A percentile compares a stretch with the other conserved stretches of the same genome.
These are phyloP conservation scores for Phytophthora constricta DNA, from an alignment of 352 stramenopile genomes.

Conservation along the genomic window DNA sequence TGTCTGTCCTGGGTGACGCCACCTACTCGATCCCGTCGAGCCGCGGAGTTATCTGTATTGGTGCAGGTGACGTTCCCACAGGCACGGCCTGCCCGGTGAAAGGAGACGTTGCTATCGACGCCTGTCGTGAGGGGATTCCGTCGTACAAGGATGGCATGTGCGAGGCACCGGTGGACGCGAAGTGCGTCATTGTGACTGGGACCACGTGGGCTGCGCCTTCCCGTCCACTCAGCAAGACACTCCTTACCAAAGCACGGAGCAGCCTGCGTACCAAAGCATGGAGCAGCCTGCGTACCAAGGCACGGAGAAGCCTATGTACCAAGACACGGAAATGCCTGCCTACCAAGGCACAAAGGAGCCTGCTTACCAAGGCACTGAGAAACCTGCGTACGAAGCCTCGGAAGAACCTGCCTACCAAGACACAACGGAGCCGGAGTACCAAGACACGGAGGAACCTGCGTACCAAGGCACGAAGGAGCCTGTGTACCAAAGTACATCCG, in stretches of 20 bases:
- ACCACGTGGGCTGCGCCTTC: slow-evolving; percentile 41
- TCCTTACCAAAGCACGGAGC: slow-evolving; percentile 3
- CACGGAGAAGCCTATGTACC: not conserved
- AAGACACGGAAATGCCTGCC: not conserved
- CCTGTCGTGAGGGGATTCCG: slow-evolving; percentile 39
- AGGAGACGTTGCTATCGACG: slow-evolving; percentile 31
- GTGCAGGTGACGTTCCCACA: slow-evolving; percentile 16
- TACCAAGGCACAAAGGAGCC: not conserved
- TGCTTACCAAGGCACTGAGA: not conserved
- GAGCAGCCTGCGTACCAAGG: not conserved
- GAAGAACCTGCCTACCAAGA: not conserved
- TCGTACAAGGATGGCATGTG: slow-evolving; percentile 48
- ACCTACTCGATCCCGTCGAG: slow-evolving; percentile 39
- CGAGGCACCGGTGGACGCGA: slow-evolving; percentile 34
- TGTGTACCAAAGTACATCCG: slow-evolving; percentile 9
- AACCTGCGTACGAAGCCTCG: not conserved
- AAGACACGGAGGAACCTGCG: not conserved
- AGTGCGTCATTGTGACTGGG: slow-evolving; percentile 46
- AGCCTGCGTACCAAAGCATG: not conserved
- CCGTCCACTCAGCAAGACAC: slow-evolving; percentile 5
- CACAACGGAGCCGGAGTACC: not conserved
- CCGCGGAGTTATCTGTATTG: slow-evolving; percentile 28
- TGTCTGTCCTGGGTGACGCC: slow-evolving; percentile 51
- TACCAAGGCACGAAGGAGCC: not conserved
- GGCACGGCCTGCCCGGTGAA: slow-evolving; percentile 40